A percentile compares a stretch with the other conserved stretches of the same genome.
Conservation (phyloP, 2,329 filamentous ascomycete genomes). For the Nemania sp. region DNA sequence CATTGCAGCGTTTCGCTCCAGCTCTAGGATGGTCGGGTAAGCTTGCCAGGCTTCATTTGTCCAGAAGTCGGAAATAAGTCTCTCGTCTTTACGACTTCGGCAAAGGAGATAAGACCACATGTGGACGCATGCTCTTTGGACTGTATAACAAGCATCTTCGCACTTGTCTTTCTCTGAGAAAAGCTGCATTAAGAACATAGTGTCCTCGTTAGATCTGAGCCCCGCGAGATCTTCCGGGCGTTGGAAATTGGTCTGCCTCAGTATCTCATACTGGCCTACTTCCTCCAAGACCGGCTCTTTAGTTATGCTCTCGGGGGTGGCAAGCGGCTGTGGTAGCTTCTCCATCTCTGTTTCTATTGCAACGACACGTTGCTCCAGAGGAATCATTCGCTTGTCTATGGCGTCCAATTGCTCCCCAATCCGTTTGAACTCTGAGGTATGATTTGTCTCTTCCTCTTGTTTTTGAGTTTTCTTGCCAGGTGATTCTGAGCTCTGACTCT, state of each 20-base stretch:
- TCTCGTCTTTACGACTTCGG: constrained; percentile 21
- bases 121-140: constrained; percentile 25
- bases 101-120: constrained; percentile 29
- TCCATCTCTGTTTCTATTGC: constrained; percentile 18
- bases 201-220: constrained; percentile 21
- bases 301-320: constrained; percentile 15
- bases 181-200: constrained; percentile 23
- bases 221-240: constrained; percentile 19
- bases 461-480: not conserved
- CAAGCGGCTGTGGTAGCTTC: constrained; percentile 13
- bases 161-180: constrained; percentile 28
- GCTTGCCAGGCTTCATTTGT: constrained; percentile 23
- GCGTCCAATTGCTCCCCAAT: constrained; percentile 18
- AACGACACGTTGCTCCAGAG: constrained; percentile 20
- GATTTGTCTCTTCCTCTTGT: not conserved
- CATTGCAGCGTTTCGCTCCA: constrained; percentile 20
- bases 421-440: constrained; percentile 11
- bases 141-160: constrained; percentile 26
- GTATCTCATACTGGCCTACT: constrained; percentile 24
- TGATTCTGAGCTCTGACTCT: not conserved
- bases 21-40: constrained; percentile 25
- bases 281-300: constrained; percentile 10
- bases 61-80: constrained; percentile 25
- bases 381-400: constrained; percentile 20
- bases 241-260: constrained; percentile 27